Evolutionary conservation across 208 protist species (phyloP), one percentile per base, ranked within the genome.

Genomic region (Crithidia brevicula): DNA sequence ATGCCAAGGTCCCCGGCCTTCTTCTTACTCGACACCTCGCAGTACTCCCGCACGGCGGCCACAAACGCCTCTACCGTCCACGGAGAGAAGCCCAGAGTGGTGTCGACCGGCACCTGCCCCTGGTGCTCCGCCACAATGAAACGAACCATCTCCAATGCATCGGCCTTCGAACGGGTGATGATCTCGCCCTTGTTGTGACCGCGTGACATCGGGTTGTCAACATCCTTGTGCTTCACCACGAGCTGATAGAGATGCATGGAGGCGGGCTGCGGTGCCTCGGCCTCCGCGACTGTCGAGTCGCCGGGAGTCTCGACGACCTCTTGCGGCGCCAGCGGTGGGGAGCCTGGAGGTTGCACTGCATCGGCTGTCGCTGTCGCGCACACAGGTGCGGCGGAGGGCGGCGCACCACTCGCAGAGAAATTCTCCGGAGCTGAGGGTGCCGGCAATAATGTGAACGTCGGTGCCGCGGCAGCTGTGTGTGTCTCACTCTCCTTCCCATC

Each of bases 211-310:
- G 87, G 88, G 27, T 91, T 85, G 15, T 83, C 74, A 16, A 91
- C 80, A 61, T 95, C 84, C 57, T 93, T 93, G 84, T 96, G 92
- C 58, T 96, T 96, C 47, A 96, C 82, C 22, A 96, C 81, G 15
- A 96, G 74, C 42, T 96, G 92, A 36, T 85, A 95, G 22, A 96
- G 77, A 38, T 93, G 86, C 28, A 83, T 72, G 13, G 57, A 53
- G 45, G 49, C 58, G 43, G 47, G 33, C 7, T 20, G 7, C 5
- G 36, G 40, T 27, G 16, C 62, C 20, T 50, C 61, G 7, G 40
- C 18, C n/a, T 22, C 20, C 5, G 49, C 54, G 8, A 31, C 60
- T 4, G 33, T 20, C 4, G 27, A 0, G 9, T 15, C 38, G 13
- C 11, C 22, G 20, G 11, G 27, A 45, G 13, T 25, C 33, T 62